These are phyloP conservation scores for Lactarius trivialis DNA, from an alignment of 768 basidiomycete species.

Conservation along the genomic window DNA sequence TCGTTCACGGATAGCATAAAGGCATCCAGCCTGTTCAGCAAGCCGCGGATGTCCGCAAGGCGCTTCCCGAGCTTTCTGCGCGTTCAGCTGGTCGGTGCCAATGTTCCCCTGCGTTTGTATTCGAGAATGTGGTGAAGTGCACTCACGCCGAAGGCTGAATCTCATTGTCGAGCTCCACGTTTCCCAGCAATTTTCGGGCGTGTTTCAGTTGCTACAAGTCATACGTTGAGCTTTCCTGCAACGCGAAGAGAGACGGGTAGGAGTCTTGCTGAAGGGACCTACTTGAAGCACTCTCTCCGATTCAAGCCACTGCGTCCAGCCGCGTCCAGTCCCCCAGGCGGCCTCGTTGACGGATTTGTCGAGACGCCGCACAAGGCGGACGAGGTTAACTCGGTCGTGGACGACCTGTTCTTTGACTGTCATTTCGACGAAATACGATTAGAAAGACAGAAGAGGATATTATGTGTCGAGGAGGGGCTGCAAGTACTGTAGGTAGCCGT, in stretches of 20 bases:
- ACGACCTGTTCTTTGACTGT: too few species aligned
- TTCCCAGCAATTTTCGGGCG: slow-evolving; percentile 9
- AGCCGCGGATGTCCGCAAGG: slow-evolving; percentile 41
- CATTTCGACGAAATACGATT: too few species aligned
- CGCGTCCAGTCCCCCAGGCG: slow-evolving; percentile 35
- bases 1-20: slow-evolving; percentile 47
- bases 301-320: slow-evolving; percentile 45
- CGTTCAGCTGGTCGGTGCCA: not conserved
- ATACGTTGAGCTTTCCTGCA: not conserved
- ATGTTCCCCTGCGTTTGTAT: not conserved
- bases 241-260: too few species aligned
- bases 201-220: slow-evolving; percentile 16
- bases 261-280: slow-evolving; percentile 11
- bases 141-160: slow-evolving; percentile 9
- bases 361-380: too few species aligned
- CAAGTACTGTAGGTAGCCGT: too few species aligned
- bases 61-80: slow-evolving; percentile 38
- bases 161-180: slow-evolving; percentile 13
- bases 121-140: not conserved
- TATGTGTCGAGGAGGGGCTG: too few species aligned
- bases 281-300: slow-evolving; percentile 54
- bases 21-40: slow-evolving; percentile 50
- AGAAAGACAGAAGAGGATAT: too few species aligned
- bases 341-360: slow-evolving; percentile 24
- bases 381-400: too few species aligned